Percentiles rank a stretch among this genome's conserved stretches.
Evolutionary conservation across 495 filamentous ascomycete species (phyloP).

Genomic region (Hypoxylon subgilvum): DNA sequence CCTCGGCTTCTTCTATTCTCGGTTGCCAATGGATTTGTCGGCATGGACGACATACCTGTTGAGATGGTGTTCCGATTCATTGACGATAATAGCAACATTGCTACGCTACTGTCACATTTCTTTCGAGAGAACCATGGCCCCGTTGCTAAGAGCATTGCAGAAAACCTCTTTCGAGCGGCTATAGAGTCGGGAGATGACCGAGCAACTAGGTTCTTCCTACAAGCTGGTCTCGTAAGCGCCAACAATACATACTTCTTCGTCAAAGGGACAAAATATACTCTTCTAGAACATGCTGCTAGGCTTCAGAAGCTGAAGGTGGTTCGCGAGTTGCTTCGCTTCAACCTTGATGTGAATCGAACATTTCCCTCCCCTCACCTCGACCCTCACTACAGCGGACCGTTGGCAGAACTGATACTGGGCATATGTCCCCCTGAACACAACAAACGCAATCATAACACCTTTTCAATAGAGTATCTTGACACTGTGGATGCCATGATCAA

Average conservation of each 20-base stretch:
- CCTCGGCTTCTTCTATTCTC: conserved; percentile 15
- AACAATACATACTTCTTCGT: conserved; percentile 9
- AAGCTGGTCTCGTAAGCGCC: conserved; percentile 8
- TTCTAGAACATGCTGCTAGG: conserved; percentile 10
- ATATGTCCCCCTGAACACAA: not conserved
- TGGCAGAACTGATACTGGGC: not conserved
- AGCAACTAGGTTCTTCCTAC: conserved; percentile 1
- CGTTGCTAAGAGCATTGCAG: conserved; percentile 12
- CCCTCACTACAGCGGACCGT: not conserved
- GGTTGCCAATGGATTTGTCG: conserved; percentile 20
- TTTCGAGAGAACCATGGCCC: not conserved
- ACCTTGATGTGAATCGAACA: conserved; percentile 3
- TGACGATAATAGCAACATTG: not conserved
- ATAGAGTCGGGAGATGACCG: conserved; percentile 21
- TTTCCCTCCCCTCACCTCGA: not conserved
- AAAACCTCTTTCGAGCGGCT: conserved; percentile 23
- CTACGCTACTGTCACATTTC: not conserved
- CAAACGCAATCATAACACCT: not conserved
- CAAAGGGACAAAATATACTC: not conserved
- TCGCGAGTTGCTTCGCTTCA: conserved; percentile 10
- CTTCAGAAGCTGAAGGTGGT: conserved; percentile 13
- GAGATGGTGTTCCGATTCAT: not conserved
- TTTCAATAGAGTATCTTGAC: conserved; percentile 1
- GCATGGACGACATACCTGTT: conserved; percentile 4
- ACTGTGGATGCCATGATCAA: conserved; percentile 10